Evolutionary conservation across 2,329 filamentous ascomycete genomes (phyloP).

Genomic region (Cytospora schulzeri): DNA sequence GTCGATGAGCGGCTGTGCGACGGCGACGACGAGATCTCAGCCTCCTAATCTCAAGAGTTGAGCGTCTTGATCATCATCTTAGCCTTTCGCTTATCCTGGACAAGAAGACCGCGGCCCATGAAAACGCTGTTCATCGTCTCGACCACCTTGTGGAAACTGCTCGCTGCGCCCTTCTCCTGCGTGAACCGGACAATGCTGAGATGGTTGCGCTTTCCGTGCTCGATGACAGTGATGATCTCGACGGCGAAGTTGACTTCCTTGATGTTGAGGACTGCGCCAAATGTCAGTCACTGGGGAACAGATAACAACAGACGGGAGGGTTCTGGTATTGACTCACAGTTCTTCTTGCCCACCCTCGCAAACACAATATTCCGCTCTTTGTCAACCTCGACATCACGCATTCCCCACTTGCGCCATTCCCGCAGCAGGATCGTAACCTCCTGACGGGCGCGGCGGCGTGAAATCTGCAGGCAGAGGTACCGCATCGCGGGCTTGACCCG

Average conservation of each 20-base stretch:
- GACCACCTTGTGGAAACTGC: constrained; percentile 82
- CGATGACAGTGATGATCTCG: constrained; percentile 86
- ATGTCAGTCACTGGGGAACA: neutral
- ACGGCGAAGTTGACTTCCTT: constrained; percentile 87
- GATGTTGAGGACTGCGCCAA: constrained; percentile 70
- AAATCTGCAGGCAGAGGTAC: constrained; percentile 74
- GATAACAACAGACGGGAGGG: neutral
- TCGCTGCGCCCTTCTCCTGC: constrained; percentile 88
- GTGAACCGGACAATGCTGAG: constrained; percentile 84
- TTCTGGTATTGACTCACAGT: constrained; percentile 64
- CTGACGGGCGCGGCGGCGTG: constrained; percentile 72
- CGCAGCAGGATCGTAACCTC: constrained; percentile 75
- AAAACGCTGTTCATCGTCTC: constrained; percentile 74
- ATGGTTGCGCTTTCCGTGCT: constrained; percentile 75
- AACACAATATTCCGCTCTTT: constrained; percentile 79
- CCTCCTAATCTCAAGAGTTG: constrained; percentile 45
- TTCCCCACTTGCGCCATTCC: constrained; percentile 82
- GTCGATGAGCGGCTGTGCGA: constrained; percentile 9
- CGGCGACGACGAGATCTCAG: constrained; percentile 12
- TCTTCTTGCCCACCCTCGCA: constrained; percentile 73
- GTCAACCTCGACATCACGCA: constrained; percentile 76
- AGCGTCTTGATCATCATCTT: constrained; percentile 76
- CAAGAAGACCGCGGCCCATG: constrained; percentile 64
- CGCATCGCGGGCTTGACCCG: constrained; percentile 81
- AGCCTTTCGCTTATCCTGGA: constrained; percentile 66